Conservation (phyloP, 495 filamentous ascomycete genomes). For the Neurospora sp. region DNA sequence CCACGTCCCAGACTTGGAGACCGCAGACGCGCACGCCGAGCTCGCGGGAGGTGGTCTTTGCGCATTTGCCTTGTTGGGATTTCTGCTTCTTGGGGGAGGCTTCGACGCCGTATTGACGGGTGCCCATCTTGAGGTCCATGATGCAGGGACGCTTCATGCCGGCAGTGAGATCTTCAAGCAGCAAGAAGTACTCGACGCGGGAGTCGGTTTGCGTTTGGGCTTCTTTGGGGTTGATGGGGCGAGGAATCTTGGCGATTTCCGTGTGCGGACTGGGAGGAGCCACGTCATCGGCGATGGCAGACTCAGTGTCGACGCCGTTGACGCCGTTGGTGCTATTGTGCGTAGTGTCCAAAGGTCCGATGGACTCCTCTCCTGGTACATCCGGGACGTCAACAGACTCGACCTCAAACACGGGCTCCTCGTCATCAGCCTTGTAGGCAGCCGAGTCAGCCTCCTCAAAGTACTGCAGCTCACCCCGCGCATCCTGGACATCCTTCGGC, state of each 20-base stretch:
- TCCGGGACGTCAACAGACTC: background rate
- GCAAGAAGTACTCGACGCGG: constrained; percentile 81
- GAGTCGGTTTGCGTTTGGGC: constrained; percentile 53
- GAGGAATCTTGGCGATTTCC: constrained; percentile 30
- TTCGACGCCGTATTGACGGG: constrained; percentile 95
- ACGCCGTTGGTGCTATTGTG: background rate
- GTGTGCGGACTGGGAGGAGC: background rate
- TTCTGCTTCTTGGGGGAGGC: constrained; percentile 84
- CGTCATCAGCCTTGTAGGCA: constrained; percentile 68
- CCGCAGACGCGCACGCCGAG: constrained; percentile 91
- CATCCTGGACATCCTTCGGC: constrained; percentile 51
- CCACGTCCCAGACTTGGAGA: constrained; percentile 89
- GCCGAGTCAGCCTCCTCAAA: constrained; percentile 69
- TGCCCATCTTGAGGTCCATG: constrained; percentile 97
- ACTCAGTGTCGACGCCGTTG: background rate
- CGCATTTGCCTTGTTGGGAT: constrained; percentile 87
- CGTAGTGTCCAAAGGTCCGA: background rate
- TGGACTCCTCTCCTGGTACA: background rate
- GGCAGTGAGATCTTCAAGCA: constrained; percentile 93
- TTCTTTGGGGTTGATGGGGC: constrained; percentile 63
- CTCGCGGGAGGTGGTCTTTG: constrained; percentile 80
- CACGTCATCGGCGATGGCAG: background rate
- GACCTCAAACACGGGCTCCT: constrained; percentile 24
- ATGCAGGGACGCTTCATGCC: constrained; percentile 96
- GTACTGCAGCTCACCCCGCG: constrained; percentile 64